These are phyloP conservation scores for Colletotrichum acutatum DNA, from an alignment of 2,329 filamentous ascomycete species.

Conservation along the genomic window DNA sequence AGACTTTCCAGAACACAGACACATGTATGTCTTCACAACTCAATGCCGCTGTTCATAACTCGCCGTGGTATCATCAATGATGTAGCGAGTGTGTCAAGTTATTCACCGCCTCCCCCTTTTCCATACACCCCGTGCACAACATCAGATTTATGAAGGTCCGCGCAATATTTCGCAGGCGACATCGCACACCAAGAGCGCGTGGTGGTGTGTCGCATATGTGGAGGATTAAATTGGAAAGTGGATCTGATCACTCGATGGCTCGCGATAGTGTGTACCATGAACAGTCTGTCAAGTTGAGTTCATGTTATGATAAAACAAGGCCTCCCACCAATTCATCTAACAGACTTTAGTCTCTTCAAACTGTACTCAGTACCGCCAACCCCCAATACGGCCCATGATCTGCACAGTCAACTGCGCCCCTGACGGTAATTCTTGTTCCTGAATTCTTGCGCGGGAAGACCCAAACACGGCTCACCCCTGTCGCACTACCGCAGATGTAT, in stretches of 20 bases:
- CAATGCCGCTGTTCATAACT: neutral
- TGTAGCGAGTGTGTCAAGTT: constrained; percentile 31
- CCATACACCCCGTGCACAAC: constrained; percentile 1
- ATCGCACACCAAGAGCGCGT: neutral
- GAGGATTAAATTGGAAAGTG: constrained; percentile 33
- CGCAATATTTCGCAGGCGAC: neutral
- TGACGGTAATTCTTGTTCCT: constrained; percentile 34
- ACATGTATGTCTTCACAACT: constrained; percentile 1
- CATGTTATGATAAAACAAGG: neutral
- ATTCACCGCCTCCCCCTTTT: constrained; percentile 28
- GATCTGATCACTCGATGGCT: constrained; percentile 23
- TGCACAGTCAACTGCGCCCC: constrained; percentile 30
- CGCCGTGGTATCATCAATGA: constrained; percentile 3
- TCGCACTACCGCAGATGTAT: neutral
- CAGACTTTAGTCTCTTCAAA: neutral
- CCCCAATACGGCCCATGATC: constrained; percentile 13
- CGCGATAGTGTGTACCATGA: constrained; percentile 7
- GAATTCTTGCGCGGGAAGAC: constrained; percentile 14
- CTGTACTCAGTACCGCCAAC: constrained; percentile 7
- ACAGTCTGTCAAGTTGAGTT: neutral
- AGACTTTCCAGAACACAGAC: neutral
- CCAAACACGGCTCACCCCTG: constrained; percentile 9
- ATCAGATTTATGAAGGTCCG: constrained; percentile 22
- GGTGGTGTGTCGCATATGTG: constrained; percentile 32
- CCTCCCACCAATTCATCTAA: neutral